Evolutionary conservation across 495 filamentous ascomycete species (phyloP).

Genomic region (Penicillium canescens): DNA sequence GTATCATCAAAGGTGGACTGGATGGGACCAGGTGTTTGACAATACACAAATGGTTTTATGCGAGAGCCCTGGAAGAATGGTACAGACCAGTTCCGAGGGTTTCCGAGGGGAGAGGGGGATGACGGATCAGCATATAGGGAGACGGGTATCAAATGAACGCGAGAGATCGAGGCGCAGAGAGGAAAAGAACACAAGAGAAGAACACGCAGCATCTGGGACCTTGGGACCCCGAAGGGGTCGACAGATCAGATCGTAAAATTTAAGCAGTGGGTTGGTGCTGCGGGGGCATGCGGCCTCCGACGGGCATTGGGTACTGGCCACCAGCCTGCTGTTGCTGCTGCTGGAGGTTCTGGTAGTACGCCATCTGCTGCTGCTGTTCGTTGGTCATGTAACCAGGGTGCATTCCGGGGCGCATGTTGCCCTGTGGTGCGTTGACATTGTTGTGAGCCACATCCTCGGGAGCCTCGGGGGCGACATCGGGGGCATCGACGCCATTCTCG

Average conservation of each 20-base stretch:
- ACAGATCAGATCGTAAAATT: constrained; percentile 51
- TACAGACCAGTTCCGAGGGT: constrained; percentile 8
- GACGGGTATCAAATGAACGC: constrained; percentile 49
- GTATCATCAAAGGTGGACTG: constrained; percentile 13
- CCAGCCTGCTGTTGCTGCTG: constrained; percentile 57
- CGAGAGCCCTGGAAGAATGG: constrained; percentile 6
- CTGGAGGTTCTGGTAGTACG: constrained; percentile 58
- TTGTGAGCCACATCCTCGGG: constrained; percentile 56
- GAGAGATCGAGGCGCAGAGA: constrained; percentile 30
- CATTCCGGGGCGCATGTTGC: constrained; percentile 52
- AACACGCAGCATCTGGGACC: constrained; percentile 49
- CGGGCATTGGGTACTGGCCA: constrained; percentile 59
- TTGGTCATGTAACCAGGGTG: constrained; percentile 56
- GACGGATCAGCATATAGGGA: constrained; percentile 35
- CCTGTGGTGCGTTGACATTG: constrained; percentile 53
- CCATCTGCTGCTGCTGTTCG: constrained; percentile 59
- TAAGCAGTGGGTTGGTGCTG: constrained; percentile 54
- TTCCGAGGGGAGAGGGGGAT: constrained; percentile 9
- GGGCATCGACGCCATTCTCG: constrained; percentile 83
- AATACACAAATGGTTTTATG: constrained; percentile 29
- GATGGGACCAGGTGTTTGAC: constrained; percentile 14
- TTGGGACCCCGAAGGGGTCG: constrained; percentile 22
- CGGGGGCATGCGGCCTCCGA: constrained; percentile 54
- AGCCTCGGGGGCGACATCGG: constrained; percentile 56
- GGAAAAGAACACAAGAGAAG: constrained; percentile 22